Conservation (phyloP, 768 basidiomycete genomes). For the Nidularia sp. region DNA sequence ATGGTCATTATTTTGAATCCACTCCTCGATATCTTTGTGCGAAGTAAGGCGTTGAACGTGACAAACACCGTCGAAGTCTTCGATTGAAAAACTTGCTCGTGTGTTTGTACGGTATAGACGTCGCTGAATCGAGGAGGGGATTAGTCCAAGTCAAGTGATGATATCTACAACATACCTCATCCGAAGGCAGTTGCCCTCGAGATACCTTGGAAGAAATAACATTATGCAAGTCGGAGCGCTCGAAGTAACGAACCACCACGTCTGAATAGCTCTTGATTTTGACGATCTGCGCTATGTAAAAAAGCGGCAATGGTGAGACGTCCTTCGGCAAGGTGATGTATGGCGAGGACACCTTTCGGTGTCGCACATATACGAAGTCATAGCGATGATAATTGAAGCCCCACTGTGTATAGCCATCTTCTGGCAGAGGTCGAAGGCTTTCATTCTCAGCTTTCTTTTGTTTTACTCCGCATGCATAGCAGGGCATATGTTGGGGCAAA, state of each 20-base stretch:
- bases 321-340: constrained; percentile 5
- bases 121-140: too few relatives aligned
- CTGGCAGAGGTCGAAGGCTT: constrained; percentile 19
- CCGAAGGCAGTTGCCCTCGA: too few relatives aligned
- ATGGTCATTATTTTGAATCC: constrained; percentile 55
- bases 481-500: constrained; percentile 29
- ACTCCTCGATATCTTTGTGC: constrained; percentile 29
- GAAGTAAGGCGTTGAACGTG: constrained; percentile 38
- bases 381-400: constrained; percentile 48
- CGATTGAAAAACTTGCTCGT: too few relatives aligned
- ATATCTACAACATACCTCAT: too few relatives aligned
- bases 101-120: too few relatives aligned
- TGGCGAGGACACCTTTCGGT: neutral
- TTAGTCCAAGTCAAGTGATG: too few relatives aligned
- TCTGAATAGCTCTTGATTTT: constrained; percentile 15
- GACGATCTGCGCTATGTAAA: constrained; percentile 56
- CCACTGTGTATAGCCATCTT: constrained; percentile 30
- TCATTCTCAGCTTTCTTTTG: constrained; percentile 16
- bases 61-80: constrained; percentile 49
- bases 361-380: constrained; percentile 61
- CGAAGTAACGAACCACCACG: too few relatives aligned
- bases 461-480: constrained; percentile 44
- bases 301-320: constrained; percentile 14
- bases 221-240: too few relatives aligned
- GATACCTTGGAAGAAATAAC: too few relatives aligned